Evolutionary conservation across 2,329 filamentous ascomycete species (phyloP), one percentile per base, ranked within the genome.

Genomic region (Tolypocladium inflatum): DNA sequence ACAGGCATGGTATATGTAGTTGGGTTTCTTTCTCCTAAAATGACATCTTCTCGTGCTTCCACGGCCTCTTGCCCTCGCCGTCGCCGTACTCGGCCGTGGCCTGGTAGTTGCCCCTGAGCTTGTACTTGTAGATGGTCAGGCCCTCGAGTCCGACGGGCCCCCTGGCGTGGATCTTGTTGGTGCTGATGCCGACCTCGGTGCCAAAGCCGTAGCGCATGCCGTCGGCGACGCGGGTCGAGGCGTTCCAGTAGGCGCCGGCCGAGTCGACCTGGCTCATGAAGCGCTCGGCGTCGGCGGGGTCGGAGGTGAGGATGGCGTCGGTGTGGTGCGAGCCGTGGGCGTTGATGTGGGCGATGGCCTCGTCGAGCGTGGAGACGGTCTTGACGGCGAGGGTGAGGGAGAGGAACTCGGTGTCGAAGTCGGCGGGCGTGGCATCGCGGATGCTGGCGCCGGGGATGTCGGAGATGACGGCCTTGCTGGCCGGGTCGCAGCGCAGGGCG

Each of bases 121-220:
- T 85, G 78, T 97, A 99, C 78, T 97, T 97, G 77, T 99, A 97
- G 62, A 97, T 97, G 70, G 91, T 96, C 71, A 99, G 74, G 0
- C 94, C 94, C 69, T 97, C 94, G 56, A 99, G 77, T 1, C 94
- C 94, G 7, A 99, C 94, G 0, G 94, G 94, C 0, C 94, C 94
- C 55, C 94, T 80, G 1, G 90, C 89, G 71, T 99, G 94, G 63
- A 99, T 96, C 79, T 97, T 99, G 79, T 97, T 99, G 55, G 94
- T 99, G 76, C 90, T 95, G 74, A 99, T 97, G 57, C 94, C 94
- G 30, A 99, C 94, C 75, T 99, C 94, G 0, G 94, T 97, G 54
- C 94, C 94, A 74, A 99, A 99, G 9, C 94, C 94, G 71, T 95
- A 97, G 48, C 94, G 83, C 89, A 96, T 97, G 9, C 94, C 94